phyloP scores from a whole-genome alignment of 257 asterid species.

The Verbena officinalis region DNA sequence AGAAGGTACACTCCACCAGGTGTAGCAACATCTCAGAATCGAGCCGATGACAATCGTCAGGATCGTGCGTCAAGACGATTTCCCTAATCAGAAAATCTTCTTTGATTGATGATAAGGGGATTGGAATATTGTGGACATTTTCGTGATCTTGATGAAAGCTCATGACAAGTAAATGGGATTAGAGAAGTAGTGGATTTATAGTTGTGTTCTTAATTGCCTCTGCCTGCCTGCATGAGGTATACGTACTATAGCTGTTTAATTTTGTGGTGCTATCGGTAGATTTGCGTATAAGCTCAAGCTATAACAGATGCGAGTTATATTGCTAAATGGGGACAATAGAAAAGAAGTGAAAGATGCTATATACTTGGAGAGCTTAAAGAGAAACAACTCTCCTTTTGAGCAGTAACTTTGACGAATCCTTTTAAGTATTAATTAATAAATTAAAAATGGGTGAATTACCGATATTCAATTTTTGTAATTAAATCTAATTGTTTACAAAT shows the following conservation, averaged over 20 bases:
- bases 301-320: too few relatives aligned
- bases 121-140: constrained; percentile 1
- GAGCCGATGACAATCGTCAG: constrained; percentile 44
- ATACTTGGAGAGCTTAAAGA: constrained; percentile 17
- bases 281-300: too few relatives aligned
- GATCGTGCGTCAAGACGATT: constrained; percentile 62
- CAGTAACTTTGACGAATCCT: constrained; percentile 30
- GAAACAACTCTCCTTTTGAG: constrained; percentile 11
- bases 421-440: too few relatives aligned
- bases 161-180: constrained; percentile 33
- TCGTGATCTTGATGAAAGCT: constrained; percentile 30
- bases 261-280: too few relatives aligned
- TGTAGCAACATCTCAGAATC: constrained; percentile 51
- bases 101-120: constrained; percentile 27
- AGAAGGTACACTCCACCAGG: constrained; percentile 44
- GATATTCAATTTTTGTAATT: too few relatives aligned
- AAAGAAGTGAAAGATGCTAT: constrained; percentile 32
- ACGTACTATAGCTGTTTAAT: too few relatives aligned
- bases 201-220: neutral
- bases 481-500: too few relatives aligned
- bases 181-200: neutral
- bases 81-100: constrained; percentile 58
- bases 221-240: neutral
- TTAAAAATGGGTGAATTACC: too few relatives aligned
- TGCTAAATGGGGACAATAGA: constrained; percentile 3